Percentiles rank a stretch among this genome's conserved stretches.
Evolutionary conservation across 2,329 filamentous ascomycete genomes (phyloP).

Genomic region (Aspergillus calidoustus): DNA sequence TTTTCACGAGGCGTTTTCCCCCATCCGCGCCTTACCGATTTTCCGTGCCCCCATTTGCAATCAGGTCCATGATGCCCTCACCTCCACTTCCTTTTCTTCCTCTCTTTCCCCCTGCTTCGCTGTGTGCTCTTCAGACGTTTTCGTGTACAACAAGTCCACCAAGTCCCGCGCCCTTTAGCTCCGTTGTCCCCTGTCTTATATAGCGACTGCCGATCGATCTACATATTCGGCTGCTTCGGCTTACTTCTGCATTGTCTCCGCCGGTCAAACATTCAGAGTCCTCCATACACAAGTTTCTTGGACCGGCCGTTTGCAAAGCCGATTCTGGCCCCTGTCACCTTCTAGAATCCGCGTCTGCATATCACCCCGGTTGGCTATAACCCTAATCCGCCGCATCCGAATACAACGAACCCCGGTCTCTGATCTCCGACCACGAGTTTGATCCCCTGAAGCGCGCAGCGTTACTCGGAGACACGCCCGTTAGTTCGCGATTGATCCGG

Average conservation of each 20-base stretch:
- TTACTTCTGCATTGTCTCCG: background rate
- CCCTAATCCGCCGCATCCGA: background rate
- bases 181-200: background rate
- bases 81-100: constrained; percentile 10
- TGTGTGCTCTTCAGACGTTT: constrained; percentile 9
- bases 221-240: background rate
- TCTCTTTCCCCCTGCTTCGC: constrained; percentile 9
- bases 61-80: constrained; percentile 1
- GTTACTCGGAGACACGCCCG: background rate
- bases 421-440: background rate
- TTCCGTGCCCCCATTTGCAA: constrained; percentile 1
- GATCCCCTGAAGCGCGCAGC: background rate
- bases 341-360: background rate
- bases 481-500: background rate
- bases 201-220: constrained; percentile 1
- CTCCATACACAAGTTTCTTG: background rate
- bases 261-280: background rate
- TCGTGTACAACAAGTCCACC: constrained; percentile 4
- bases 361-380: background rate
- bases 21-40: constrained; percentile 25
- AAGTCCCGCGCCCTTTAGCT: background rate
- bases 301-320: background rate
- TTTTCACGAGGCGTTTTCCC: constrained; percentile 15
- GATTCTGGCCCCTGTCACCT: background rate
- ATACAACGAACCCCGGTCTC: background rate